Evolutionary conservation across 495 filamentous ascomycete genomes (phyloP).

Genomic region (Penicillium waksmanii): DNA sequence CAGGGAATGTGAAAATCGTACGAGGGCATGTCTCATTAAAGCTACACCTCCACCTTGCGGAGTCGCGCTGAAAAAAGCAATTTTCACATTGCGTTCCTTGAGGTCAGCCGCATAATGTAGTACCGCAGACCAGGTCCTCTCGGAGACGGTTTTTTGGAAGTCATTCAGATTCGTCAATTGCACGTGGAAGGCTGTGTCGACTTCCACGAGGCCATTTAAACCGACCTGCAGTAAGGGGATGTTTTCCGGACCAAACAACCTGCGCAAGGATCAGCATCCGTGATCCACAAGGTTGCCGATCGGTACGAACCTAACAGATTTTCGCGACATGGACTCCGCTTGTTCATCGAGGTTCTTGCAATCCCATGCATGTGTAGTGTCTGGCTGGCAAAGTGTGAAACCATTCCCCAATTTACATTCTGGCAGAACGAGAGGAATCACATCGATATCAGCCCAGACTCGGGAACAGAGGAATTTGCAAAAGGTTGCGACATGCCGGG

Average conservation of each 20-base stretch:
- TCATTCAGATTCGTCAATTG: conserved; percentile 63
- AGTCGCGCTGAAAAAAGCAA: conserved; percentile 86
- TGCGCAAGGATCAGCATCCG: conserved; percentile 33
- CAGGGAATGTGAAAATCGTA: conserved; percentile 69
- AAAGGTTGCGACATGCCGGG: conserved; percentile 49
- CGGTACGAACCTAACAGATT: conserved; percentile 67
- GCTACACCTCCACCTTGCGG: conserved; percentile 89
- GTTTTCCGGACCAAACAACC: conserved; percentile 76
- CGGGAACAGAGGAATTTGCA: conserved; percentile 64
- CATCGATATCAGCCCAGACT: conserved; percentile 81
- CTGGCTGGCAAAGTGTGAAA: conserved; percentile 14
- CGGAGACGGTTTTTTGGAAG: conserved; percentile 64
- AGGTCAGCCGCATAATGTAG: conserved; percentile 69
- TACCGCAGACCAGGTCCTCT: conserved; percentile 69
- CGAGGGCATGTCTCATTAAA: conserved; percentile 83
- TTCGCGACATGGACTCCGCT: conserved; percentile 82
- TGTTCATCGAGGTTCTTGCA: conserved; percentile 74
- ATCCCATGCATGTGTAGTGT: conserved; percentile 39
- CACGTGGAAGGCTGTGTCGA: conserved; percentile 68
- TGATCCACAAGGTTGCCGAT: conserved; percentile 8
- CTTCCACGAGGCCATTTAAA: conserved; percentile 72
- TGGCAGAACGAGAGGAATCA: conserved; percentile 66
- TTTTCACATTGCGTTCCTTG: conserved; percentile 66
- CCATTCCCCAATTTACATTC: conserved; percentile 30
- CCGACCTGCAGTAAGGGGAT: conserved; percentile 76